Evolutionary conservation across 2,329 filamentous ascomycete genomes (phyloP).

Genomic region (Cercospora brassicicola): DNA sequence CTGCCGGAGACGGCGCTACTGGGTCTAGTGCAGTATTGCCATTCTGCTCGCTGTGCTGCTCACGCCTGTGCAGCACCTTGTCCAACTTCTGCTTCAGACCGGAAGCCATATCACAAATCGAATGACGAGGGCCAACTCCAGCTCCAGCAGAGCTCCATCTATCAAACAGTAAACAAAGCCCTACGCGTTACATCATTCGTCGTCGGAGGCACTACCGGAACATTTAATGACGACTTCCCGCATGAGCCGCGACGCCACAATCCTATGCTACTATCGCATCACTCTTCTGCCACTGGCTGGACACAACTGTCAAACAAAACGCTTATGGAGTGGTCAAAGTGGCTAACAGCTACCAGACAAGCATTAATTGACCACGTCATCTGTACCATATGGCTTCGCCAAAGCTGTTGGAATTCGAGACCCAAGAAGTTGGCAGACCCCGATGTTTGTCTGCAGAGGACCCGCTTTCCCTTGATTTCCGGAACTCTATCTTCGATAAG

Average conservation of each 20-base stretch:
- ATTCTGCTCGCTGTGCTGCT: conserved; percentile 6
- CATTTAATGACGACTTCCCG: conserved; percentile 13
- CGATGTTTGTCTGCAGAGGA: not conserved
- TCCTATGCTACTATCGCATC: not conserved
- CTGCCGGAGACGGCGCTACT: not conserved
- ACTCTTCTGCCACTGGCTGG: not conserved
- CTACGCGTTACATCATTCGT: conserved; percentile 10
- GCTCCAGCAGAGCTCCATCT: not conserved
- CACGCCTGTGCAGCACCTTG: conserved; percentile 16
- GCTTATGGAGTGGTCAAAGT: not conserved
- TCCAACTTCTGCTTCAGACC: conserved; percentile 20
- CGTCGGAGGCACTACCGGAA: not conserved
- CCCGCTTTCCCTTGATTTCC: not conserved
- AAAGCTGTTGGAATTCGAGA: not conserved
- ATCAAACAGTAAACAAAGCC: conserved; percentile 2
- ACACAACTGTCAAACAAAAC: not conserved
- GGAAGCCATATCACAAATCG: conserved; percentile 11
- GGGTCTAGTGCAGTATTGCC: too few species aligned
- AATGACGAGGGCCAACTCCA: not conserved
- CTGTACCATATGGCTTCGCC: not conserved
- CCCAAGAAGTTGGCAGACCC: conserved; percentile 9
- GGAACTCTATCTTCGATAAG: conserved; percentile 10
- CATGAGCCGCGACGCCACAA: conserved; percentile 13
- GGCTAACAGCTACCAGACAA: conserved; percentile 4
- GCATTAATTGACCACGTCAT: conserved; percentile 7